Evolutionary conservation across 1,284 basidiomycete species (phyloP), one percentile per base, ranked within the genome.

Genomic region (Ustilago shanxiensis): DNA sequence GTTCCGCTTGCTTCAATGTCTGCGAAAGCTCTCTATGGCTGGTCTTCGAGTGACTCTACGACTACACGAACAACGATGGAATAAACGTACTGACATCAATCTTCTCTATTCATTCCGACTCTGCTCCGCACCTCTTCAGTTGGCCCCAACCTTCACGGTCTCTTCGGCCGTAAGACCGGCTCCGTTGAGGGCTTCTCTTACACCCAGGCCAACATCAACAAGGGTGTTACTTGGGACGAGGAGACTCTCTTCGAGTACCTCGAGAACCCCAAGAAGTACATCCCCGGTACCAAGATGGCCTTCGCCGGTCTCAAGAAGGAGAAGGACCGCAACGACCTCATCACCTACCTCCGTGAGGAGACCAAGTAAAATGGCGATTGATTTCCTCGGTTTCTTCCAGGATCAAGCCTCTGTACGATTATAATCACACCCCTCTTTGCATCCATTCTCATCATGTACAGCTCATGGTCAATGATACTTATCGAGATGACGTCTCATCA

Each of bases 201-300:
- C 90, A 96, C 95, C 61, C 91, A 93, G 70, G 96, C 96, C 85
- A 99, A 99, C 89, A 89, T 96, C 76, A 97, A 94, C 90, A 98
- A 97, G 90, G 68, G 62, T 11, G 35, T 99, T 76, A 89, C 88
- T 51, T 99, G 97, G 90, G 87, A 89, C 39, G 92, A 93, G 87
- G 60, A 91, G n/a, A 95, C 93, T n/a, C 89, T 96, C 33, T 96
- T 95, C 85, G 94, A 95, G 74, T 95, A 95, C 88, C 91, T 95
- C 69, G 86, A 85, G 89, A 95, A 98, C 90, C 95, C 95, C 73
- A 98, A 98, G 90, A 96, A 96, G 91, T 93, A 92, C 79, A 84
- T 84, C 49, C 82, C 83, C 26, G 83, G 83, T 37, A 74, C 74
- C 68, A 81, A 77, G 69, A 41, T 57, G 55, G 57, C 57, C 45